phyloP scores from a whole-genome alignment of 2,329 filamentous ascomycete genomes.

The Ophiosphaerella narmari region DNA sequence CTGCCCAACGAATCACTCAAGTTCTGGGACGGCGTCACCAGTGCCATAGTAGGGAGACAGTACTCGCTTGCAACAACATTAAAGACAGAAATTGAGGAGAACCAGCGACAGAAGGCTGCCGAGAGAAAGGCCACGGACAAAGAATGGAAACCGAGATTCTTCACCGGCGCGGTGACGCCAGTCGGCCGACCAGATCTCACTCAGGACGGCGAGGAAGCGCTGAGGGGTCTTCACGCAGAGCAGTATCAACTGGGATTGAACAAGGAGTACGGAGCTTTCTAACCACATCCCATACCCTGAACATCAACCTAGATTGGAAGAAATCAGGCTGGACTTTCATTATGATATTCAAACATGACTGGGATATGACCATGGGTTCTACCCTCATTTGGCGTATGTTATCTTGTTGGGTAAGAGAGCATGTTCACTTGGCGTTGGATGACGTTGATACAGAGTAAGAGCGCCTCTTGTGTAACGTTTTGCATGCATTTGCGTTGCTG shows the following conservation, averaged over 20 bases:
- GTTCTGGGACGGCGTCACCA: constrained; percentile 86
- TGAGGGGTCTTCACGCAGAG: constrained; percentile 61
- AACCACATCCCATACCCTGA: constrained; percentile 1
- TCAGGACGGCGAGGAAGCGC: constrained; percentile 61
- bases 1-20: constrained; percentile 86
- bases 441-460: neutral
- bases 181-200: constrained; percentile 67
- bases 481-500: constrained; percentile 5
- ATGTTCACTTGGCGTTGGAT: constrained; percentile 17
- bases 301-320: neutral
- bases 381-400: constrained; percentile 14
- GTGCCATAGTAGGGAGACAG: constrained; percentile 81
- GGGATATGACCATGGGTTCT: neutral
- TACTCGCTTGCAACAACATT: constrained; percentile 81
- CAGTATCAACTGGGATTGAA: constrained; percentile 55
- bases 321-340: constrained; percentile 14
- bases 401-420: constrained; percentile 14
- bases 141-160: constrained; percentile 87
- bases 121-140: constrained; percentile 72
- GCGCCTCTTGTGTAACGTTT: constrained; percentile 1
- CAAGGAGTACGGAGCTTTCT: constrained; percentile 48
- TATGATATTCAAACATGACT: constrained; percentile 15
- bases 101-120: constrained; percentile 81
- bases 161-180: constrained; percentile 66
- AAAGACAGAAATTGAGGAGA: constrained; percentile 91